phyloP scores from a whole-genome alignment of 192 early-diverging fungal genomes.

The Coemansia brasiliensis region DNA sequence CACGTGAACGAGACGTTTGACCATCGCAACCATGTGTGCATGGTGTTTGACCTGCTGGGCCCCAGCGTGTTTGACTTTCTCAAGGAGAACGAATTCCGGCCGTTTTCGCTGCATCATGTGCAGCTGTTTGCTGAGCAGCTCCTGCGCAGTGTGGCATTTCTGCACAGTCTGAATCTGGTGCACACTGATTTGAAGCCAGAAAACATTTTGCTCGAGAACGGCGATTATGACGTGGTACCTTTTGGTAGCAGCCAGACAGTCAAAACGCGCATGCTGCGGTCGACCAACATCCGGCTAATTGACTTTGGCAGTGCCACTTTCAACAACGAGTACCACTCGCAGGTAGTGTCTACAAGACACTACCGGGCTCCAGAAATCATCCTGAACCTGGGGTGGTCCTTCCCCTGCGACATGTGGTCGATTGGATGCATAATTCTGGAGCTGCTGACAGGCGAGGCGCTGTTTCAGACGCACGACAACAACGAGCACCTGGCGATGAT shows the following conservation, averaged over 20 bases:
- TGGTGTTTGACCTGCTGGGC: conserved; percentile 93
- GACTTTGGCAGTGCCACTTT: conserved; percentile 97
- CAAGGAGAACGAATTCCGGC: conserved; percentile 87
- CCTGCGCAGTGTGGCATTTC: conserved; percentile 81
- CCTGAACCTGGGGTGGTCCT: conserved; percentile 91
- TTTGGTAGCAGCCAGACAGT: conserved; percentile 58
- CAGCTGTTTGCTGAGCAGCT: conserved; percentile 84
- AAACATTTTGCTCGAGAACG: conserved; percentile 81
- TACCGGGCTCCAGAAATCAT: conserved; percentile 98
- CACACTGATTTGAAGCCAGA: conserved; percentile 99
- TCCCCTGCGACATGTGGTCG: conserved; percentile 97
- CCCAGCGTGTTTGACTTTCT: conserved; percentile 93
- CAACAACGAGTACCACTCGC: conserved; percentile 88
- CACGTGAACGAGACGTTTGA: conserved; percentile 84
- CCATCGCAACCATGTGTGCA: conserved; percentile 91
- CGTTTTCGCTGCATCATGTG: conserved; percentile 85
- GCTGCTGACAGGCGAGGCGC: conserved; percentile 89
- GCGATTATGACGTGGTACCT: conserved; percentile 57
- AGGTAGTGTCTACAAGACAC: conserved; percentile 91
- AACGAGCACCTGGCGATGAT: conserved; percentile 97
- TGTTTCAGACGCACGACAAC: conserved; percentile 98
- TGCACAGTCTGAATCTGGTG: conserved; percentile 83
- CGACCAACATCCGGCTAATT: conserved; percentile 83
- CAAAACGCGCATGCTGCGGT: conserved; percentile 63
- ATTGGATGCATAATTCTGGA: conserved; percentile 96